Percentiles rank a stretch among this genome's conserved stretches.
phyloP scores from a whole-genome alignment of 768 basidiomycete genomes.

The Epithele typhae region DNA sequence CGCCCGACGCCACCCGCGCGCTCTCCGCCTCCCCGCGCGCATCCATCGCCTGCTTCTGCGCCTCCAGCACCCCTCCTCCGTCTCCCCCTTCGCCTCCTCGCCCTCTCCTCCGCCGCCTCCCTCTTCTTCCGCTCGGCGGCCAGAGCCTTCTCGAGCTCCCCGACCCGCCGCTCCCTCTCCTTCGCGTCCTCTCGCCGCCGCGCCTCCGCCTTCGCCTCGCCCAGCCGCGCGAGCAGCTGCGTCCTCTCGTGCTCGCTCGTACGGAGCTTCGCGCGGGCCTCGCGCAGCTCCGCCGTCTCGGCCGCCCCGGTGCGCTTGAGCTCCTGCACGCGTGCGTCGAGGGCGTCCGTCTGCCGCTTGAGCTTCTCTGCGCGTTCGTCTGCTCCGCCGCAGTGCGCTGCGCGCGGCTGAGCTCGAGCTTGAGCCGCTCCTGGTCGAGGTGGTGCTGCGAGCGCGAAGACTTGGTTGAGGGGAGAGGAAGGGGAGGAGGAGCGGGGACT shows the following conservation, averaged over 20 bases:
- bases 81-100: slow-evolving; percentile 40
- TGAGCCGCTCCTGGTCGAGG: slow-evolving; percentile 54
- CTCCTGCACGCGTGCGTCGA: slow-evolving; percentile 59
- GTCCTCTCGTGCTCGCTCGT: slow-evolving; percentile 51
- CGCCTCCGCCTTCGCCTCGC: slow-evolving; percentile 48
- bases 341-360: slow-evolving; percentile 54
- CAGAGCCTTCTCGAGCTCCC: slow-evolving; percentile 52
- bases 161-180: slow-evolving; percentile 49
- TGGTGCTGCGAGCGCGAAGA: slow-evolving; percentile 46
- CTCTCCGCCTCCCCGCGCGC: slow-evolving; percentile 34
- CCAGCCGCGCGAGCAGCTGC: slow-evolving; percentile 48
- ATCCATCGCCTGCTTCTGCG: slow-evolving; percentile 35
- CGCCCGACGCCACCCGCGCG: slow-evolving; percentile 29
- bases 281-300: slow-evolving; percentile 63
- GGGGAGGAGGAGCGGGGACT: slow-evolving; percentile 18
- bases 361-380: slow-evolving; percentile 53
- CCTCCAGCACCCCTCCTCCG: slow-evolving; percentile 35
- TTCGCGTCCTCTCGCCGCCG: slow-evolving; percentile 51
- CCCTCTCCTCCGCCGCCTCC: slow-evolving; percentile 41
- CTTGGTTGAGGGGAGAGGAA: no score
- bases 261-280: slow-evolving; percentile 54
- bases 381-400: slow-evolving; percentile 48
- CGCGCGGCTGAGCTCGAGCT: slow-evolving; percentile 46
- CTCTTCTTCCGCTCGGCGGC: slow-evolving; percentile 46
- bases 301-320: slow-evolving; percentile 43